Conservation (phyloP, 1,139 yeast species). For the Nematodospora anomalae region DNA sequence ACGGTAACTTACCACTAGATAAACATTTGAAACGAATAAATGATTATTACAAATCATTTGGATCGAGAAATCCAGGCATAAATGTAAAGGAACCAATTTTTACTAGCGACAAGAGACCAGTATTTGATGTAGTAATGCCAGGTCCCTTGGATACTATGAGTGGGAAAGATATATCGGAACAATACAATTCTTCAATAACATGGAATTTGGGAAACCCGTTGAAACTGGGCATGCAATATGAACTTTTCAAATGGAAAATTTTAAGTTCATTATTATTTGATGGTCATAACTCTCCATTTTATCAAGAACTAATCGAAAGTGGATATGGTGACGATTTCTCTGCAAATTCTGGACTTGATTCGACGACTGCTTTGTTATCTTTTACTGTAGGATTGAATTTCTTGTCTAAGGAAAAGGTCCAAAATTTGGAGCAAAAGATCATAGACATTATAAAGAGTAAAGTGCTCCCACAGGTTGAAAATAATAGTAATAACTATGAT, state of each 20-base stretch:
- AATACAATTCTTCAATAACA: slow-evolving; percentile 77
- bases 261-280: slow-evolving; percentile 74
- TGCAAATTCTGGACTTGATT: slow-evolving; percentile 85
- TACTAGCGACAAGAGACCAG: slow-evolving; percentile 10
- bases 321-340: slow-evolving; percentile 86
- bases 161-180: slow-evolving; percentile 61
- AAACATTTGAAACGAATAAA: slow-evolving; percentile 63
- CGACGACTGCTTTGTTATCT: slow-evolving; percentile 74
- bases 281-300: slow-evolving; percentile 90
- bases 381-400: slow-evolving; percentile 89
- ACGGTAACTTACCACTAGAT: slow-evolving; percentile 71
- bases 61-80: slow-evolving; percentile 37
- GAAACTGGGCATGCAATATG: slow-evolving; percentile 52
- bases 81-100: slow-evolving; percentile 32
- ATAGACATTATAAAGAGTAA: slow-evolving; percentile 35
- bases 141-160: slow-evolving; percentile 87
- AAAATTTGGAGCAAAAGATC: slow-evolving; percentile 47
- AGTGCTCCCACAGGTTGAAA: slow-evolving; percentile 42
- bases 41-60: slow-evolving; percentile 52
- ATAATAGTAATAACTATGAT: slow-evolving; percentile 50
- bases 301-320: slow-evolving; percentile 79
- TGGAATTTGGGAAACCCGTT: slow-evolving; percentile 82
- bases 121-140: slow-evolving; percentile 34
- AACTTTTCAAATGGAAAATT: slow-evolving; percentile 71
- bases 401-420: slow-evolving; percentile 51